Base-by-base conservation (phyloP, 306 rosid species). In the Delonix regia region DNA sequence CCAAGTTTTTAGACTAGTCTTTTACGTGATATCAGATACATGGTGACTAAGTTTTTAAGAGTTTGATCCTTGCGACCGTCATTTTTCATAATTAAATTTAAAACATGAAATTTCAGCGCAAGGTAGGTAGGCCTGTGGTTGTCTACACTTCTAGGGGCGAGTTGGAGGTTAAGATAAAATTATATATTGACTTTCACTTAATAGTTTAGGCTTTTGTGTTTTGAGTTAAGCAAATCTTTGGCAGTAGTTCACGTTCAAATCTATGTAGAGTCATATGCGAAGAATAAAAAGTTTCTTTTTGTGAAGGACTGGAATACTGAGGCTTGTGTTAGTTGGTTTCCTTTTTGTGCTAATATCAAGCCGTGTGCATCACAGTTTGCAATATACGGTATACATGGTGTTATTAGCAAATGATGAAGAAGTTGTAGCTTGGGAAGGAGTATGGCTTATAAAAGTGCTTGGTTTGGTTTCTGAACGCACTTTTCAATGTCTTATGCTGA, bases 381-480 rank as follows among this genome's bases (percentile, higher is more conserved):
- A 5, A 16, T 78, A 1, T 10, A 6, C 56, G 67, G 59, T 59
- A 36, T 45, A 7, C 12, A 36, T 15, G 15, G 7, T 33, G 12
- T 51, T 80, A 36, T 21, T 14, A 18, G 55, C 60, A 9, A 42
- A 15, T 49, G 7, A 28, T 49, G 12, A 39, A 60, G 12, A 39
- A 60, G 53, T 79, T 75, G 56, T 9, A 16, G 15, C 27, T 28
- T 6, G 10, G 1, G 19, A 24, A 39, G 33, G 34, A 12, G 12
- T 78, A 2, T 59, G 27, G 13, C 5, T 79, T 80, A 19, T 45
- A 5, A 22, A 38, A 41, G 15, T 45, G 4, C 71, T n/a, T 15
- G 10, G 6, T 76, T 80, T 65, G 8, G 45, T 18, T 51, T 38
- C 16, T 68, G 48, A 75, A 18, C 34, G 70, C 24, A 8, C 74